Evolutionary conservation across 768 basidiomycete species (phyloP).

Genomic region (Boletus edulis): DNA sequence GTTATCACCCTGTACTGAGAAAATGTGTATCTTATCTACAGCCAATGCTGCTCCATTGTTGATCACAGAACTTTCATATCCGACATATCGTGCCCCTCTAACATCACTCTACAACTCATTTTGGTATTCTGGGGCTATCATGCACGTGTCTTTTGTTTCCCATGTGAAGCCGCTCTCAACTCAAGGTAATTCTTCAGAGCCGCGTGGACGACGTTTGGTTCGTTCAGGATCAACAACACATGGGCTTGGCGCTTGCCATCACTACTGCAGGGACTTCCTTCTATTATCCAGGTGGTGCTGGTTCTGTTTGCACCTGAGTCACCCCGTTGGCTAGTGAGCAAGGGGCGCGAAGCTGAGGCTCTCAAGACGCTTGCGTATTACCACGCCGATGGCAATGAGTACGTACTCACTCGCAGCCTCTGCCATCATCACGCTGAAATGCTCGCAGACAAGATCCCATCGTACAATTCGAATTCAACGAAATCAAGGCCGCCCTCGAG

Average conservation of each 20-base stretch:
- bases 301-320: constrained; percentile 77
- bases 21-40: constrained; percentile 14
- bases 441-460: constrained; percentile 54
- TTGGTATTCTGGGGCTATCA: constrained; percentile 82
- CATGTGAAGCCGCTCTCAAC: neutral
- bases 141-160: constrained; percentile 40
- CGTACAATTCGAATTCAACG: constrained; percentile 71
- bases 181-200: neutral
- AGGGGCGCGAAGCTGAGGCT: constrained; percentile 69
- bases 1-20: too few species aligned
- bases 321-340: constrained; percentile 78
- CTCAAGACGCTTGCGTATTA: constrained; percentile 72
- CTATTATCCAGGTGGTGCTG: constrained; percentile 61
- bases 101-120: constrained; percentile 81
- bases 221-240: constrained; percentile 61
- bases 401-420: constrained; percentile 9
- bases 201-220: constrained; percentile 85
- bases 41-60: constrained; percentile 78
- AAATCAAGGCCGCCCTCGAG: constrained; percentile 78
- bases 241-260: constrained; percentile 88
- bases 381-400: constrained; percentile 75
- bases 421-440: neutral
- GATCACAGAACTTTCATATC: constrained; percentile 85
- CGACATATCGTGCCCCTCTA: constrained; percentile 73
- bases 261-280: constrained; percentile 66